phyloP scores from a whole-genome alignment of 805 yeast species.

The Candida vaughaniae region DNA sequence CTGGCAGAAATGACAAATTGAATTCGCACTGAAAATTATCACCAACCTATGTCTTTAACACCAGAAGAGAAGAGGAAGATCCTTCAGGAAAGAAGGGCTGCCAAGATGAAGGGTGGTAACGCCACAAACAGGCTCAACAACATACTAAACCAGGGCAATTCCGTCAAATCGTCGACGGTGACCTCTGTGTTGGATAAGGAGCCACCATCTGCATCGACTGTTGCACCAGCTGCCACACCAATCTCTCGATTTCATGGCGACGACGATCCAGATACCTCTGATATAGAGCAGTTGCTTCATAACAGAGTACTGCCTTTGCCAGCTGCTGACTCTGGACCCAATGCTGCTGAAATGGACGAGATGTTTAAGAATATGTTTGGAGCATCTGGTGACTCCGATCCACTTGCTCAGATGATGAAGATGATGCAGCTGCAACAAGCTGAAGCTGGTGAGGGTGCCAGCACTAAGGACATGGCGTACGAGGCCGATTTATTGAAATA shows the following conservation, averaged over 20 bases:
- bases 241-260: slow-evolving; percentile 18
- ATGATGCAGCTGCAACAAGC: slow-evolving; percentile 15
- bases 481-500: slow-evolving; percentile 28
- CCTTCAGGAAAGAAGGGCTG: slow-evolving; percentile 63
- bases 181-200: slow-evolving; percentile 35
- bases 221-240: slow-evolving; percentile 4
- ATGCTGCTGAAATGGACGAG: slow-evolving; percentile 29
- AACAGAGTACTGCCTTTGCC: slow-evolving; percentile 12
- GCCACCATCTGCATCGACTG: slow-evolving; percentile 2
- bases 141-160: slow-evolving; percentile 38
- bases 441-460: slow-evolving; percentile 10
- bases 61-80: slow-evolving; percentile 57
- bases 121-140: slow-evolving; percentile 53
- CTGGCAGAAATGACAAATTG: neutral
- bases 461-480: slow-evolving; percentile 21
- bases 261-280: slow-evolving; percentile 42
- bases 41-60: slow-evolving; percentile 5
- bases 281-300: slow-evolving; percentile 24
- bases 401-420: slow-evolving; percentile 33
- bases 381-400: slow-evolving; percentile 17
- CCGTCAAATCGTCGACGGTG: slow-evolving; percentile 30
- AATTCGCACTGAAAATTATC: neutral
- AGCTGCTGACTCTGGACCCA: slow-evolving; percentile 10
- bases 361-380: slow-evolving; percentile 31
- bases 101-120: slow-evolving; percentile 57